These are phyloP conservation scores for Ilex asprella DNA, from an alignment of 257 asterid genomes.

Conservation along the genomic window DNA sequence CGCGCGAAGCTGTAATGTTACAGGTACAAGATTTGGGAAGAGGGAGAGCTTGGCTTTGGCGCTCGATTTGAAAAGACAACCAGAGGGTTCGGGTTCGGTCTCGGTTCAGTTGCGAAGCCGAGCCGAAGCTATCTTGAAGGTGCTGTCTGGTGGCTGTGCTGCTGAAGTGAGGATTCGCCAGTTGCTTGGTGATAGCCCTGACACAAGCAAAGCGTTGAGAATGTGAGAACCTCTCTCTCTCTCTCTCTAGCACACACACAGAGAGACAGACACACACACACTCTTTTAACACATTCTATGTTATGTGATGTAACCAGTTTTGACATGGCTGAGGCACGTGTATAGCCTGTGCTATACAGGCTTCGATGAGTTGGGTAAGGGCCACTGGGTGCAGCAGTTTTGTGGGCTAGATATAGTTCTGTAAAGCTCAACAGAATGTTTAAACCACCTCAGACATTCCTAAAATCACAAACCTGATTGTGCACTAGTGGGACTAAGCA, in stretches of 20 bases:
- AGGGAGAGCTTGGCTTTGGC: slow-evolving; percentile 3
- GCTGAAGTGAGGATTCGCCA: slow-evolving; percentile 86
- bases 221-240: slow-evolving; percentile 36
- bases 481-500: too few relatives aligned
- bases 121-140: slow-evolving; percentile 63
- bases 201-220: slow-evolving; percentile 98
- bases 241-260: slow-evolving; percentile 4
- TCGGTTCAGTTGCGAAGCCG: slow-evolving; percentile 53
- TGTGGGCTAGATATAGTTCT: too few relatives aligned
- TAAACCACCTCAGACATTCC: too few relatives aligned
- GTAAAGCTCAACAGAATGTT: too few relatives aligned
- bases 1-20: slow-evolving; percentile 21
- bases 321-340: too few relatives aligned
- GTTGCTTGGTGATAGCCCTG: slow-evolving; percentile 91
- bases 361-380: too few relatives aligned
- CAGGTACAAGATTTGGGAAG: slow-evolving; percentile 4
- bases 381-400: too few relatives aligned
- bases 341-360: too few relatives aligned
- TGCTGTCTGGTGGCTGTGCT: slow-evolving; percentile 57
- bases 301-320: neutral
- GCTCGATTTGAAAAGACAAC: slow-evolving; percentile 27
- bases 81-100: slow-evolving; percentile 7
- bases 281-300: too few relatives aligned
- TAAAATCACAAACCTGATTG: too few relatives aligned
- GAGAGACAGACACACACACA: neutral